These are phyloP conservation scores for Chionographis japonica DNA, from an alignment of 106 monocot genomes.

Conservation along the genomic window DNA sequence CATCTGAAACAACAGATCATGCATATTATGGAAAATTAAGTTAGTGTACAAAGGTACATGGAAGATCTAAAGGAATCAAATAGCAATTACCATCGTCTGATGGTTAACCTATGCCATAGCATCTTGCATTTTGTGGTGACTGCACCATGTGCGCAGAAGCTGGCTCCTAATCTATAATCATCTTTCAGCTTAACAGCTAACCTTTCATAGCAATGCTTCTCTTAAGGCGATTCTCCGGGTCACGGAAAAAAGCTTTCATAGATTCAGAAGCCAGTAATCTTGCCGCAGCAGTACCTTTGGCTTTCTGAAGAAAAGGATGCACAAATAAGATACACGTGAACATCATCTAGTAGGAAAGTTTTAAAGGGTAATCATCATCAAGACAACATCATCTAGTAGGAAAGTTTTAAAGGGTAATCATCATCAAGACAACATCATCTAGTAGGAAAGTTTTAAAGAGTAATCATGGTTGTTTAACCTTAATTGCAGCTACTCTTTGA, in stretches of 20 bases:
- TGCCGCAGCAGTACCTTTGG: slow-evolving; percentile 71
- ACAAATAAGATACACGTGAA: not conserved
- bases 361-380: too few relatives aligned
- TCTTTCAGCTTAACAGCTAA: not conserved
- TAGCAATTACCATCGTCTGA: too few relatives aligned
- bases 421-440: too few relatives aligned
- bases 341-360: too few relatives aligned
- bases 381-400: too few relatives aligned
- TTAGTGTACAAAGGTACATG: too few relatives aligned
- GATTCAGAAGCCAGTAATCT: slow-evolving; percentile 75
- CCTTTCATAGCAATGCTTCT: slow-evolving; percentile 96
- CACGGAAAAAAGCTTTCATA: slow-evolving; percentile 67
- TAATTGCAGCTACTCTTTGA: slow-evolving; percentile 87
- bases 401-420: too few relatives aligned
- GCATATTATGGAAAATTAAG: too few relatives aligned
- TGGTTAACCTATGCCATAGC: too few relatives aligned
- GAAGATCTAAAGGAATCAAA: too few relatives aligned
- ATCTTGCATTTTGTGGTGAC: not conserved
- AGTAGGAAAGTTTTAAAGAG: too few relatives aligned
- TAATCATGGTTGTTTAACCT: slow-evolving; percentile 29
- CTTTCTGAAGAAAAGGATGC: slow-evolving; percentile 39
- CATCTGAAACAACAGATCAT: too few relatives aligned
- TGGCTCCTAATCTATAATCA: not conserved
- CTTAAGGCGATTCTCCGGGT: slow-evolving; percentile 85
- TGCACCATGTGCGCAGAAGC: not conserved